Conservation (phyloP, 345 rosid genomes). For the Eucalyptus sp. region DNA sequence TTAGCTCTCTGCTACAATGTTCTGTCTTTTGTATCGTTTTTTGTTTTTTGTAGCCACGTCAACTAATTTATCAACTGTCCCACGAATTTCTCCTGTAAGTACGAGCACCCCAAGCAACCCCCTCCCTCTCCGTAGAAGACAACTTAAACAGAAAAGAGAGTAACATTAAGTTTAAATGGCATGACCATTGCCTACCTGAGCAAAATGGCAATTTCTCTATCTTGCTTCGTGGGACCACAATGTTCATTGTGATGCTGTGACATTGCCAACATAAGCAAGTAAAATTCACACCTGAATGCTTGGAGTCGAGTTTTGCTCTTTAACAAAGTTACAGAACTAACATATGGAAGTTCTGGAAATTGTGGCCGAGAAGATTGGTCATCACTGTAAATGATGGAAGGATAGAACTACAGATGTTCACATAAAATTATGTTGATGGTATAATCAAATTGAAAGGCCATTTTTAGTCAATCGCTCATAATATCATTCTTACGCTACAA, state of each 20-base stretch:
- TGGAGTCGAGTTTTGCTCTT: not conserved
- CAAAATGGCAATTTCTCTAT: not conserved
- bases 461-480: not conserved
- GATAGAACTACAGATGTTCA: not conserved
- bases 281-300: not conserved
- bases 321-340: not conserved
- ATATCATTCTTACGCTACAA: not conserved
- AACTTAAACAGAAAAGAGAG: not conserved
- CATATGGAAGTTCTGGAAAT: not conserved
- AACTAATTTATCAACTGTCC: not conserved
- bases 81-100: not conserved
- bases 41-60: not conserved
- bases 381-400: not conserved
- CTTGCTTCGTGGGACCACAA: not conserved
- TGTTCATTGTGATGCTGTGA: not conserved
- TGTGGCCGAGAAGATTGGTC: not conserved
- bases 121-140: not conserved
- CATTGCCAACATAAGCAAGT: not conserved
- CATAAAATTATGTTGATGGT: not conserved
- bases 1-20: not conserved
- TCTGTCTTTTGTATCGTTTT: not conserved
- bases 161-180: not conserved
- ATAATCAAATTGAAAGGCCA: not conserved
- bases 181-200: not conserved
- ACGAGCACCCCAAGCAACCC: not conserved